These are phyloP conservation scores for Backusella tarrabulga DNA, from an alignment of 192 early-diverging fungal species.

Conservation along the genomic window DNA sequence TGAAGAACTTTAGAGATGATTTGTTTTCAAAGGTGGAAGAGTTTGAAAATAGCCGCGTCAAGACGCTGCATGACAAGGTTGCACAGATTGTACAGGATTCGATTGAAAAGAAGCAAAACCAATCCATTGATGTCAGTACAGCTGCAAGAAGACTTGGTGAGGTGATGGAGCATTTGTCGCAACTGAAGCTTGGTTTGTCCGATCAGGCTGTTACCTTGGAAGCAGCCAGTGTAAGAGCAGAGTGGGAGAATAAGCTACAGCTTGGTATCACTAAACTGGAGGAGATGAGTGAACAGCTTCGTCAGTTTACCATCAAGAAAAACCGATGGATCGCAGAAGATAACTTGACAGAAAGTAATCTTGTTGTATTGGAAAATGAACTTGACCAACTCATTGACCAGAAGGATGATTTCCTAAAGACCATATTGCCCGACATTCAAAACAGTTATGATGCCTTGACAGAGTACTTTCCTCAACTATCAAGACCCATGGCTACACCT, in stretches of 20 bases:
- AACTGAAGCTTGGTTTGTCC: slow-evolving; percentile 16
- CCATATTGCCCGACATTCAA: slow-evolving; percentile 16
- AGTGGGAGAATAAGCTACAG: slow-evolving; percentile 14
- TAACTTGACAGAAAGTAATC: background rate
- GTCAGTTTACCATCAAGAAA: slow-evolving; percentile 21
- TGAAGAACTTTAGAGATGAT: background rate
- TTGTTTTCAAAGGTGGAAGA: slow-evolving; percentile 10
- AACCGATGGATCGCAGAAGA: slow-evolving; percentile 18
- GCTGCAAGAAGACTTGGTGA: slow-evolving; percentile 18
- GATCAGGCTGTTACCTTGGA: slow-evolving; percentile 20
- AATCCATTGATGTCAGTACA: slow-evolving; percentile 7
- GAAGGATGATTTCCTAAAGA: slow-evolving; percentile 5
- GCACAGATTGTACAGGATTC: slow-evolving; percentile 14
- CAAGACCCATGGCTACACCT: slow-evolving; percentile 24
- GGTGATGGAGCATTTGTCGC: slow-evolving; percentile 11
- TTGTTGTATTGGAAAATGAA: slow-evolving; percentile 12
- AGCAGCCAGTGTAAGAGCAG: slow-evolving; percentile 8
- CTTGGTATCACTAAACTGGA: slow-evolving; percentile 10
- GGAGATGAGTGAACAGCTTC: slow-evolving; percentile 22
- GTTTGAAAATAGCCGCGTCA: slow-evolving; percentile 22
- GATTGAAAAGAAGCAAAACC: slow-evolving; percentile 10
- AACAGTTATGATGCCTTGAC: slow-evolving; percentile 22
- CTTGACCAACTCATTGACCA: slow-evolving; percentile 9
- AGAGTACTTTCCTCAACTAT: slow-evolving; percentile 18
- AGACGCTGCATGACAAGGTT: slow-evolving; percentile 21